Evolutionary conservation across 2,329 filamentous ascomycete genomes (phyloP).

Genomic region (Venturia pyrina): DNA sequence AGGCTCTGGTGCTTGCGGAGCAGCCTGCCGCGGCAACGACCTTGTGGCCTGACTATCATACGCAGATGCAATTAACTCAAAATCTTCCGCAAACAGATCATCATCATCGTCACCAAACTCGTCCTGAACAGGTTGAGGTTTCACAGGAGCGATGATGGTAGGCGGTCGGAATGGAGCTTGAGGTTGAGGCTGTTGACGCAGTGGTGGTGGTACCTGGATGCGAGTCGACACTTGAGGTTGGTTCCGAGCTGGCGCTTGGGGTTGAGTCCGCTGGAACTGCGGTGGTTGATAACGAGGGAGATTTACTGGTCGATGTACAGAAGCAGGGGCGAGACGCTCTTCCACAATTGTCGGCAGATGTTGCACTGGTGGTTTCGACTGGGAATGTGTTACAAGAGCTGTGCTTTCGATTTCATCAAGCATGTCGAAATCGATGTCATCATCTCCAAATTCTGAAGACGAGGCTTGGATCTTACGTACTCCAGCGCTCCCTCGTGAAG

Average conservation of each 20-base stretch:
- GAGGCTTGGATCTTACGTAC: background rate
- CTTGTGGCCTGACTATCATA: slow-evolving; percentile 6
- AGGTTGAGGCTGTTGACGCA: background rate
- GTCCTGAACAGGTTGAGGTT: slow-evolving; percentile 22
- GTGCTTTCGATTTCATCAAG: slow-evolving; percentile 12
- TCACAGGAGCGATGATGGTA: background rate
- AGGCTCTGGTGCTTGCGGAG: background rate
- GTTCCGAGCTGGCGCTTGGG: background rate
- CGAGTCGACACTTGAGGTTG: background rate
- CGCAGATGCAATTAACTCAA: slow-evolving; percentile 45
- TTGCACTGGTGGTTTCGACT: background rate
- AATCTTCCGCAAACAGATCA: slow-evolving; percentile 44
- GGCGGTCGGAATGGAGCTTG: background rate
- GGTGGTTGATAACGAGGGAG: background rate
- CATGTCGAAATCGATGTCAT: slow-evolving; percentile 17
- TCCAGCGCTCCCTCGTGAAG: background rate
- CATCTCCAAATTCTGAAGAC: slow-evolving; percentile 17
- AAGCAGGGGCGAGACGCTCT: background rate
- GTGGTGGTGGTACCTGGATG: background rate
- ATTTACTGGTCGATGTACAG: background rate
- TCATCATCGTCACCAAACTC: slow-evolving; percentile 37
- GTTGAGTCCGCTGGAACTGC: background rate
- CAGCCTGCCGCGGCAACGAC: background rate
- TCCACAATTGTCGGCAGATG: slow-evolving; percentile 1
- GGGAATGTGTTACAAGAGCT: background rate